Base-by-base conservation (phyloP, 371 early-diverging fungal species). In the Mucor circinelloides region DNA sequence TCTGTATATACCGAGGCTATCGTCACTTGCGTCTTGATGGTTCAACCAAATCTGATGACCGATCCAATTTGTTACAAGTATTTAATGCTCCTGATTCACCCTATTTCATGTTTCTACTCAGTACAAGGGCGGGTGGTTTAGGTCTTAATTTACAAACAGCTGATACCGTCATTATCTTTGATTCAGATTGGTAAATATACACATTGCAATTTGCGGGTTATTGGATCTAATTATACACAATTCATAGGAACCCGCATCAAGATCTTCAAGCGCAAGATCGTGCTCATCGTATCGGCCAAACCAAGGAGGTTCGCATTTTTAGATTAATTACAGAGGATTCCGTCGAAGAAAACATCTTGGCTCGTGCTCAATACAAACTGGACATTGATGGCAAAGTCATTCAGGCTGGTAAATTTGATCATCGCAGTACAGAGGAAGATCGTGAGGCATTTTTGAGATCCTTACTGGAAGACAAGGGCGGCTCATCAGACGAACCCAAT, bases 221-320 rank as follows among this genome's bases (percentile, higher is more conserved):
- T 15, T 23, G 12, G 23, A 91, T 25, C 48, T 40, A 52, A 36
- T 32, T 4, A 21, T 17, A 64, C 21, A 25, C 28, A 44, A 34
- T 60, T 44, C 60, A 19, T 50, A 84, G 82, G 91, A 99, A 99
- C 76, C 99, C 99, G 23, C 97, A 98, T 73, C 96, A 95, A 70
- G 99, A 99, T 85, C 84, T 99, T 44, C 99, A 99, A 87, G 99
- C 99, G 1, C 99, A 99, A 81, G 99, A 99, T 81, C 95, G 99
- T 76, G 99, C 99, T 0, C 99, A 99, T 86, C 94, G 99, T 79
- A 99, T 99, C 73, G 99, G 99, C n/a, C 99, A 99, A 81, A 99
- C 94, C 28, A 98, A 98, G 72, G 99, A 99, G 81, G 99, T 99
- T n/a, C 91, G 95, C 30, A 97, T 99, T 58, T 92, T 99, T 76